These are phyloP conservation scores for Geoglossum cookeanum DNA, from an alignment of 2,329 filamentous ascomycete species.

Conservation along the genomic window DNA sequence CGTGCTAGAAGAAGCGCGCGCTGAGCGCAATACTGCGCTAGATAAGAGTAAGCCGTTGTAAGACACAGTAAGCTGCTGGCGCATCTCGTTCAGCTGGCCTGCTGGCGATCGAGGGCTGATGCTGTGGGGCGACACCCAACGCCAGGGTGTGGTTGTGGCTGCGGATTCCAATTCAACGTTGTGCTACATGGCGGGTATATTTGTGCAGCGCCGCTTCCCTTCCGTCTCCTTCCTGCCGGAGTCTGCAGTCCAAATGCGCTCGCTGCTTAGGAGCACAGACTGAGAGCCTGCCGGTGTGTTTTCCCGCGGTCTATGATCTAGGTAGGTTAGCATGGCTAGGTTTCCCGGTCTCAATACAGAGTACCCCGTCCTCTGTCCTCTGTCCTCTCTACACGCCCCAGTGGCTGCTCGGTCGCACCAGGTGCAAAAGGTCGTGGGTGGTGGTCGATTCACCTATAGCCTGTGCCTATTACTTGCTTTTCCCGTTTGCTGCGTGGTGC, in stretches of 20 bases:
- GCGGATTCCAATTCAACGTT: neutral
- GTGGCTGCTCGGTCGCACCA: neutral
- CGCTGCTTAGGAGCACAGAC: neutral
- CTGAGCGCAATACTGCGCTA: too few relatives aligned
- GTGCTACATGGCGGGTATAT: neutral
- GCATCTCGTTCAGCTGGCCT: neutral
- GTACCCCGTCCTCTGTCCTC: too few relatives aligned
- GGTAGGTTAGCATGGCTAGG: neutral
- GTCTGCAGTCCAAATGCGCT: neutral
- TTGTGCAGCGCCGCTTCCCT: neutral
- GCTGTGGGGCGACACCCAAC: neutral
- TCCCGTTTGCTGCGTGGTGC: neutral
- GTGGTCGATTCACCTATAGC: neutral
- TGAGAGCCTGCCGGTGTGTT: neutral
- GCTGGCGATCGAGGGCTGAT: neutral
- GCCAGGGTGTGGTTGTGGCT: too few relatives aligned
- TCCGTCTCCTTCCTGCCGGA: neutral
- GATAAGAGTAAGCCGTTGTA: neutral
- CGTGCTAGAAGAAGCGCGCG: too few relatives aligned
- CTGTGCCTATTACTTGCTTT: neutral
- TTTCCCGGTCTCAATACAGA: too few relatives aligned
- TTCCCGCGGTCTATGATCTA: neutral
- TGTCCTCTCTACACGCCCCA: neutral
- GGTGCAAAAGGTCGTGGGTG: neutral
- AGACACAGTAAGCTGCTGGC: neutral